Evolutionary conservation across 176 grass and related monocot species (phyloP).

Genomic region (Bromus sterilis): DNA sequence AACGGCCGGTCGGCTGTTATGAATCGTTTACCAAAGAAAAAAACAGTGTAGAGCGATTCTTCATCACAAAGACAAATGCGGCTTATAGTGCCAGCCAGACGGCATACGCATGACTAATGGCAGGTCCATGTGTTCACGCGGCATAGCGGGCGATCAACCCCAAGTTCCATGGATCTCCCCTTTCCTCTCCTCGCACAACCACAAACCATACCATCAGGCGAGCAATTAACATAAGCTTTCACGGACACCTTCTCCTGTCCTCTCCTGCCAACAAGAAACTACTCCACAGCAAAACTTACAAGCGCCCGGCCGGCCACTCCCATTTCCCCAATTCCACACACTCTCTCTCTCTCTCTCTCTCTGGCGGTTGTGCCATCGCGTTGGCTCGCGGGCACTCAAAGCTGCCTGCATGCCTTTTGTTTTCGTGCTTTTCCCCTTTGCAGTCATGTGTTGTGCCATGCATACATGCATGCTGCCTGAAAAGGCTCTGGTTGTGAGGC

Average conservation of each 20-base stretch:
- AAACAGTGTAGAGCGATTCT: no score
- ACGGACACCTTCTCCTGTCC: not conserved
- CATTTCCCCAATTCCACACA: not conserved
- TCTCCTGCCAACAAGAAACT: not conserved
- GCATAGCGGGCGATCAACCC: not conserved
- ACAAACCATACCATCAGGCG: not conserved
- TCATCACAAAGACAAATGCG: no score
- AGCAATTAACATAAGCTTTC: not conserved
- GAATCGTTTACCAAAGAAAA: no score
- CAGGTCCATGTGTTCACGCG: not conserved
- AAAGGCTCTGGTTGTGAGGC: not conserved
- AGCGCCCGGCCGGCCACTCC: not conserved
- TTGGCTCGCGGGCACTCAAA: not conserved
- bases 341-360: no score
- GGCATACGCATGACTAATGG: not conserved
- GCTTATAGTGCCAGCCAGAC: not conserved
- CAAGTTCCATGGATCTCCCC: no score
- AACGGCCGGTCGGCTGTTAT: no score
- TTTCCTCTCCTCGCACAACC: not conserved
- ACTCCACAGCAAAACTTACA: not conserved
- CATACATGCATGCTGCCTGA: not conserved
- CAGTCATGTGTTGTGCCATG: not conserved
- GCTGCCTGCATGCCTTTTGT: not conserved
- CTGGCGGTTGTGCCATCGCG: not conserved
- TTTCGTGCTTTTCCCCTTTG: not conserved